Base-by-base conservation (phyloP, 225 moss, liverwort and hornwort species). In the Straminergon stramineum region DNA sequence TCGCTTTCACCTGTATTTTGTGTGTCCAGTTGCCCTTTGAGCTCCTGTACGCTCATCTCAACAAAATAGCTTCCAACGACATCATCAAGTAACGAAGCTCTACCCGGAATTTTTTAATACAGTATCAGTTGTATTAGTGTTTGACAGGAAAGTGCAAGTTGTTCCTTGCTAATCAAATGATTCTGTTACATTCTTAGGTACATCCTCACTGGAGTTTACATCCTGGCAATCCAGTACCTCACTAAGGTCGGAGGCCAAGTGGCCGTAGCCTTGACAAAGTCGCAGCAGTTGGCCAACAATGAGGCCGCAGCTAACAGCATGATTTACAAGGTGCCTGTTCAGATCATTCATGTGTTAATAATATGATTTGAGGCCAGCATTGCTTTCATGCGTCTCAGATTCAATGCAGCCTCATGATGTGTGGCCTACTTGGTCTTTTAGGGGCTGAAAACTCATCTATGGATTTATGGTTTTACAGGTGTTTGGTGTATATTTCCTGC, bases 1-100 rank as follows among this genome's bases (percentile, higher is more conserved):
- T 95, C 71, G 91, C 86, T 21, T 76, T 95, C 45, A 87, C 91
- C 17, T 92, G 92, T 66, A 95, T 95, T 81, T 79, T 95, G 66
- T 95, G 95, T 90, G 90, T 95, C 34, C 95, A 95, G 84, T 75
- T 95, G 83, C 95, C 95, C 20, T 92, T 95, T 51, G 95, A 95
- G 91, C 94, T 95, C 63, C 86, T 94, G 56, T 95, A 95, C 89
- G 95, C 95, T 39, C 89, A 95, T 75, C 91, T 95, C 88, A 95
- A 94, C 89, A 92, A 90, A 80, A 13, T 93, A 78, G 93, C 95
- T 48, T 76, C 94, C 43, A 91, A 93, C 79, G 93, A 91, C 86
- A 16, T 93, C 85, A 61, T 94, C 80, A 94, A 93, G 92, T 94
- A 92, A 84, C 21, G 31, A 85, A 74, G 31, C 84, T 84, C 63